Evolutionary conservation across 2,329 filamentous ascomycete genomes (phyloP).

Genomic region (Verticillium longisporum): DNA sequence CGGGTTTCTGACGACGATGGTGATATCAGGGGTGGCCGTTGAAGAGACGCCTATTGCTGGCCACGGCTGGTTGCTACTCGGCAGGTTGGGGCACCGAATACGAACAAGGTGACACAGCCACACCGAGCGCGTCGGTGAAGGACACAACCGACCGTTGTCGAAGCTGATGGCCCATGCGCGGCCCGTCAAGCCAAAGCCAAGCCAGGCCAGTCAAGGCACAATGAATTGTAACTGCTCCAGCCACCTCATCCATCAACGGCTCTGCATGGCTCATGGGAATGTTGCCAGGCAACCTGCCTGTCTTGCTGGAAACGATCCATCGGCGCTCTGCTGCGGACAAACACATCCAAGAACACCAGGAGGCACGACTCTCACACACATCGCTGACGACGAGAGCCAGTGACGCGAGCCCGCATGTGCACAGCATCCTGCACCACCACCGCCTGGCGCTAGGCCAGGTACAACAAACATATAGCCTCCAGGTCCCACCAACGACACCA

Average conservation of each 20-base stretch:
- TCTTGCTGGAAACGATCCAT: not conserved
- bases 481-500: conserved; percentile 3
- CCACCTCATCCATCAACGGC: not conserved
- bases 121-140: too few species aligned
- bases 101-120: too few species aligned
- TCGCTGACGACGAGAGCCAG: not conserved
- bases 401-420: not conserved
- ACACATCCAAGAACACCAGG: not conserved
- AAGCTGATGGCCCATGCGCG: not conserved
- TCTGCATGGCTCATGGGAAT: not conserved
- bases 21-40: too few species aligned
- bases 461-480: not conserved
- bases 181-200: too few species aligned
- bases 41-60: too few species aligned
- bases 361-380: not conserved
- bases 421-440: not conserved
- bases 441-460: not conserved
- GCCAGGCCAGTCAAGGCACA: not conserved
- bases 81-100: too few species aligned
- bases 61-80: too few species aligned
- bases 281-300: not conserved
- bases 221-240: not conserved
- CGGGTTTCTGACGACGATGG: too few species aligned
- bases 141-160: not conserved
- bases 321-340: too few species aligned